Conservation (phyloP, 164 flowering plant genomes). For the Dillenia turbinata region DNA sequence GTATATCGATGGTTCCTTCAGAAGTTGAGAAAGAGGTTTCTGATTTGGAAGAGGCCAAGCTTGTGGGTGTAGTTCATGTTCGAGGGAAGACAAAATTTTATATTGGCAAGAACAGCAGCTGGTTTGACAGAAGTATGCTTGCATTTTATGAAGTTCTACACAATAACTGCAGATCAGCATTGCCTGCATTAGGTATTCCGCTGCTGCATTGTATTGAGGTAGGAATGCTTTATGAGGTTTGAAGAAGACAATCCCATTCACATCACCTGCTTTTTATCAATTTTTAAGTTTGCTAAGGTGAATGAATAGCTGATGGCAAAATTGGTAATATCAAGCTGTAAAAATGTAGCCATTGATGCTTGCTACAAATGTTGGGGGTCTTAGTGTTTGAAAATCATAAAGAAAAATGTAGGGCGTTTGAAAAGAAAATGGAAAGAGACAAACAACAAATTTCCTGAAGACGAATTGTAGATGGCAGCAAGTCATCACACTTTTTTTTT, state of each 20-base stretch:
- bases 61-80: conserved; percentile 60
- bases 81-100: conserved; percentile 74
- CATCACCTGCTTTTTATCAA: too few relatives aligned
- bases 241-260: conserved; percentile 4
- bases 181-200: conserved; percentile 64
- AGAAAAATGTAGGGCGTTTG: too few relatives aligned
- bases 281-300: too few relatives aligned
- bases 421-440: too few relatives aligned
- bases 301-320: too few relatives aligned
- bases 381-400: too few relatives aligned
- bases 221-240: conserved; percentile 84
- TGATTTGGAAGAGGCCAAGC: conserved; percentile 43
- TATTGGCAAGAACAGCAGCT: conserved; percentile 36
- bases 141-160: conserved; percentile 71
- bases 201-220: conserved; percentile 60
- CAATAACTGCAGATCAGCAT: conserved; percentile 62
- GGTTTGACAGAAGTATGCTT: conserved; percentile 65
- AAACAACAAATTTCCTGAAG: too few relatives aligned
- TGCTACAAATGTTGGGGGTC: too few relatives aligned
- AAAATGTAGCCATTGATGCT: too few relatives aligned
- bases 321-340: too few relatives aligned
- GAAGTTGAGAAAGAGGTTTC: conserved; percentile 38
- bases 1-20: conserved; percentile 6
- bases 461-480: too few relatives aligned
- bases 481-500: too few relatives aligned